Evolutionary conservation across 148 eudicot genomes (phyloP).

Genomic region (Heliosperma pusillum): DNA sequence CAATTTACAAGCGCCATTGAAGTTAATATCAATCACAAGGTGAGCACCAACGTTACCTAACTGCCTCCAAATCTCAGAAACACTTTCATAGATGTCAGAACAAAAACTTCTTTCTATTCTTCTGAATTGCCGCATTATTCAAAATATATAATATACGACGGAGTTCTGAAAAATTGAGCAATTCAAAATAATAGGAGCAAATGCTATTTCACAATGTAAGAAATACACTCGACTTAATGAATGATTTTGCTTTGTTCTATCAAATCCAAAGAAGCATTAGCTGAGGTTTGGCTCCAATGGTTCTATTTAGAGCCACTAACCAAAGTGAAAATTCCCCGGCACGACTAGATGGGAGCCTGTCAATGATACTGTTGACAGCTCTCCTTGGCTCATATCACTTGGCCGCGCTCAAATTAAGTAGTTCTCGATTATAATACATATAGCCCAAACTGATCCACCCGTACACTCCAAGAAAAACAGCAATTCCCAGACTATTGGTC

Average conservation of each 20-base stretch:
- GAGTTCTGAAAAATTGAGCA: no score
- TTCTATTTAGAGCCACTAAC: background rate
- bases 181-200: background rate
- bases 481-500: background rate
- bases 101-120: background rate
- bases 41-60: background rate
- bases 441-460: constrained; percentile 6
- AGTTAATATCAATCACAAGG: background rate
- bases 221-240: background rate
- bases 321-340: background rate
- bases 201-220: background rate
- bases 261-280: background rate
- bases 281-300: no score
- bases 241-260: background rate
- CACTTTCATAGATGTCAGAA: background rate
- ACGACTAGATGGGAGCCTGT: background rate
- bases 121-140: no score
- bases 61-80: background rate
- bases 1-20: background rate
- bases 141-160: no score
- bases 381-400: background rate
- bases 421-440: background rate
- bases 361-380: background rate
- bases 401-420: background rate
- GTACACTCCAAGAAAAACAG: background rate